Percentiles rank a stretch among this genome's conserved stretches.
Conservation (phyloP, 495 filamentous ascomycete species). For the Trichoderma virens region DNA sequence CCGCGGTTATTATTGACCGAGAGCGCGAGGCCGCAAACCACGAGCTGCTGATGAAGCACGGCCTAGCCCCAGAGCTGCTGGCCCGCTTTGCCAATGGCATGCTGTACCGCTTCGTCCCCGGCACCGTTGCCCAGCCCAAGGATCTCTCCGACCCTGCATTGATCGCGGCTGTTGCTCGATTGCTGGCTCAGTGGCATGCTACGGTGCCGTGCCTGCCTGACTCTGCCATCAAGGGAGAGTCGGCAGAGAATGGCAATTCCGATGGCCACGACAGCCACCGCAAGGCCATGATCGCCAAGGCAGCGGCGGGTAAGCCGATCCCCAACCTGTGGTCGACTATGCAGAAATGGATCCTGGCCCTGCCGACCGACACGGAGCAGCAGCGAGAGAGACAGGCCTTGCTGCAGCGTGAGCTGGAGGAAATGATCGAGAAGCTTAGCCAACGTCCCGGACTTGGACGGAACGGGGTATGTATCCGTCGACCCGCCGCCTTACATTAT, state of each 20-base stretch:
- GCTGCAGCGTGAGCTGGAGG: conserved; percentile 69
- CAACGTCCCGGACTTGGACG: conserved; percentile 64
- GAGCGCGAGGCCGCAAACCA: conserved; percentile 68
- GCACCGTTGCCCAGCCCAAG: conserved; percentile 66
- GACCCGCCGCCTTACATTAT: neutral
- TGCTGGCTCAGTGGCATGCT: conserved; percentile 91
- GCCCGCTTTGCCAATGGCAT: conserved; percentile 95
- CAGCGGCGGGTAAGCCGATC: conserved; percentile 53
- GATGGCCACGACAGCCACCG: conserved; percentile 21
- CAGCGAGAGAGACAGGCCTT: conserved; percentile 56
- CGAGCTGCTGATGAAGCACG: conserved; percentile 63
- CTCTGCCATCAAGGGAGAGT: conserved; percentile 22
- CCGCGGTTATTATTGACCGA: conserved; percentile 92
- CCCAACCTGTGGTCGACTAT: conserved; percentile 90
- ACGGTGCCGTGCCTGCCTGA: conserved; percentile 54
- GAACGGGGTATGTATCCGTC: conserved; percentile 54
- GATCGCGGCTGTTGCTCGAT: conserved; percentile 74
- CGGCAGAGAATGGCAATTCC: conserved; percentile 11
- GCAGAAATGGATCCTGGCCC: conserved; percentile 88
- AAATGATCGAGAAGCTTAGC: conserved; percentile 60
- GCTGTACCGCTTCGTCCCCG: conserved; percentile 83
- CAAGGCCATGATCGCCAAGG: conserved; percentile 40
- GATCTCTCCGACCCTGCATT: conserved; percentile 65
- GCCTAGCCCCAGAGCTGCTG: conserved; percentile 77
- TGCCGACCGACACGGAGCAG: conserved; percentile 61